phyloP scores from a whole-genome alignment of 1,139 yeast species.

The Sugiyamaella paludigena region DNA sequence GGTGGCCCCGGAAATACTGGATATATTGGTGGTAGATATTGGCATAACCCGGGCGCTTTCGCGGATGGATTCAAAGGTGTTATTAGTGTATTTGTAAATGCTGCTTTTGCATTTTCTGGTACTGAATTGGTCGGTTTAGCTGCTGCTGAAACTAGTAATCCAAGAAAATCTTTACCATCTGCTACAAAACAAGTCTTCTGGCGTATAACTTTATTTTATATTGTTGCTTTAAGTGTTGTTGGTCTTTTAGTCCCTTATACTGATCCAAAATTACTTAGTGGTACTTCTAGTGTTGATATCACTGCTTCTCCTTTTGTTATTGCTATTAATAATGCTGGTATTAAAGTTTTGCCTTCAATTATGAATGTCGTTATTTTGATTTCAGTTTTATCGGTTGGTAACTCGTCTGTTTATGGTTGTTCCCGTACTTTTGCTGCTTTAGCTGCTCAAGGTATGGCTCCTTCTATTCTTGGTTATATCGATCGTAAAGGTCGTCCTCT shows the following conservation, averaged over 20 bases:
- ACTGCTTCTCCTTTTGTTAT: slow-evolving; percentile 74
- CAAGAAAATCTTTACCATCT: slow-evolving; percentile 59
- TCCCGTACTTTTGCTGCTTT: slow-evolving; percentile 81
- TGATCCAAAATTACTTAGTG: slow-evolving; percentile 47
- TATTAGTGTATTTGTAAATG: slow-evolving; percentile 72
- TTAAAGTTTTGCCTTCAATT: slow-evolving; percentile 61
- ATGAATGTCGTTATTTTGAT: slow-evolving; percentile 71
- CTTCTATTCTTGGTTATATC: slow-evolving; percentile 65
- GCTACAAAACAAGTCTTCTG: slow-evolving; percentile 71
- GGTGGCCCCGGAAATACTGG: slow-evolving; percentile 58
- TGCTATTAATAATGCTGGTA: slow-evolving; percentile 58
- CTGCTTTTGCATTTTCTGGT: slow-evolving; percentile 85
- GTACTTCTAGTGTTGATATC: slow-evolving; percentile 50
- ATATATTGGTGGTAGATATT: slow-evolving; percentile 61
- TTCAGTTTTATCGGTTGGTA: slow-evolving; percentile 72
- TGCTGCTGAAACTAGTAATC: slow-evolving; percentile 77
- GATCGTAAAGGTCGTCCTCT: slow-evolving; percentile 76
- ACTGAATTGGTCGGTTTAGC: slow-evolving; percentile 78
- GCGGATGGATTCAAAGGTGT: slow-evolving; percentile 73
- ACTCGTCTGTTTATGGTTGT: slow-evolving; percentile 72
- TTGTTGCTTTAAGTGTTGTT: slow-evolving; percentile 56
- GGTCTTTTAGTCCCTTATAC: slow-evolving; percentile 66
- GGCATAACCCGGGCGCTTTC: slow-evolving; percentile 66
- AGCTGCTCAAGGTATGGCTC: slow-evolving; percentile 81
- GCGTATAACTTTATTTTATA: slow-evolving; percentile 66